A percentile compares a stretch with the other conserved stretches of the same genome.
Conservation (phyloP, 805 yeast genomes). For the Nakazawaea wyomingensis region DNA sequence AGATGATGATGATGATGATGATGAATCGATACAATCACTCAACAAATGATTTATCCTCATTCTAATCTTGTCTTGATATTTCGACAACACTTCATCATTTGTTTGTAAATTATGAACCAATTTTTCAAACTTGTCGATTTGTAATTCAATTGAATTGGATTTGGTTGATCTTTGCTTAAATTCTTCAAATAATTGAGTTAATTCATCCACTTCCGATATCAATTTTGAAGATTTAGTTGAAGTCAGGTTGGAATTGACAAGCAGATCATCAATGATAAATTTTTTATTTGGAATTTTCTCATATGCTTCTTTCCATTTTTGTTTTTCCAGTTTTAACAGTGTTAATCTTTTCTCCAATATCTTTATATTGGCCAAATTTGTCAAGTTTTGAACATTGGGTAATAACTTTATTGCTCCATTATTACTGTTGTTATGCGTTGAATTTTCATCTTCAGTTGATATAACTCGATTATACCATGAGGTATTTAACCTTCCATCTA, state of each 20-base stretch:
- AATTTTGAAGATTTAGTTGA: not conserved
- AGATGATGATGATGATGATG: conserved; percentile 15
- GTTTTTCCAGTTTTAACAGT: conserved; percentile 40
- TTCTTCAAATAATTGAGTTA: conserved; percentile 16
- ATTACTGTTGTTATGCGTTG: conserved; percentile 9
- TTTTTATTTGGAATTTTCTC: not conserved
- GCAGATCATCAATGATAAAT: too few species aligned
- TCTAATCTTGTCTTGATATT: conserved; percentile 19
- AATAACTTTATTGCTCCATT: conserved; percentile 28
- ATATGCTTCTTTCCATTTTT: conserved; percentile 32
- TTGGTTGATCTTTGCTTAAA: conserved; percentile 12
- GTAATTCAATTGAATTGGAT: conserved; percentile 14
- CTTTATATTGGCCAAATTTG: conserved; percentile 43
- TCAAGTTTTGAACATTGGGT: conserved; percentile 58
- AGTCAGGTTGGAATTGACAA: not conserved
- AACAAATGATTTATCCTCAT: conserved; percentile 18
- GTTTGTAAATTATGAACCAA: conserved; percentile 22
- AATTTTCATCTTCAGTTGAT: conserved; percentile 17
- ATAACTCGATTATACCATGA: conserved; percentile 58
- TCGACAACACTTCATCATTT: conserved; percentile 18
- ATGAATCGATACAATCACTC: conserved; percentile 12
- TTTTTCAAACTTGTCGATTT: conserved; percentile 33
- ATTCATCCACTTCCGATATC: conserved; percentile 6
- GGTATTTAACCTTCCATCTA: conserved; percentile 53
- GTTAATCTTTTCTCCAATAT: conserved; percentile 39